These are phyloP conservation scores for Triangularia setosa DNA, from an alignment of 2,329 filamentous ascomycete genomes.

Conservation along the genomic window DNA sequence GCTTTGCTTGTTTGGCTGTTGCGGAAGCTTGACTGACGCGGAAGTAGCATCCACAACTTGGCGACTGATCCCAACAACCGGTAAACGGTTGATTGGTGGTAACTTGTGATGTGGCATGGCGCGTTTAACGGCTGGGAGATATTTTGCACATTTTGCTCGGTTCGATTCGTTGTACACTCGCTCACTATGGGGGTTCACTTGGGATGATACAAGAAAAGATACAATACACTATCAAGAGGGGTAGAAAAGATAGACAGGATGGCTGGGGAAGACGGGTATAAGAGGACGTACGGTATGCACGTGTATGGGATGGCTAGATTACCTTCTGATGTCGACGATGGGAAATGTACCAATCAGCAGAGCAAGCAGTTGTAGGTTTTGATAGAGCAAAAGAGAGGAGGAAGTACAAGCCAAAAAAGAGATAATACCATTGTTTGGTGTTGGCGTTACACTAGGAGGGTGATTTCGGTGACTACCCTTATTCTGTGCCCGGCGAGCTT, in stretches of 20 bases:
- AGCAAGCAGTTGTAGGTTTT: not conserved
- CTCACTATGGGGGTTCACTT: not conserved
- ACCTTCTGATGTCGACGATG: not conserved
- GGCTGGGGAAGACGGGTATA: not conserved
- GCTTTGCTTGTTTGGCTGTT: not conserved
- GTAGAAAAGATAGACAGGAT: not conserved
- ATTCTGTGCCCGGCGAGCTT: not conserved
- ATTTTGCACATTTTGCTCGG: not conserved
- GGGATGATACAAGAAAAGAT: not conserved
- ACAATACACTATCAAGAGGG: not conserved
- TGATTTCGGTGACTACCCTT: not conserved
- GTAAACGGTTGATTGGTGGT: not conserved
- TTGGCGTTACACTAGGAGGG: not conserved
- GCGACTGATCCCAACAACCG: constrained; percentile 13
- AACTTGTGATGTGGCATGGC: not conserved
- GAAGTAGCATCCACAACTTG: constrained; percentile 22
- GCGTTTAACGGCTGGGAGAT: not conserved
- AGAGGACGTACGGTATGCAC: not conserved
- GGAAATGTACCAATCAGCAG: not conserved
- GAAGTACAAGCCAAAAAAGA: not conserved
- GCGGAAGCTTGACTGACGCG: not conserved
- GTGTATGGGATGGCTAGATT: not conserved
- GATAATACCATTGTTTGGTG: not conserved
- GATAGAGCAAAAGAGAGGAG: not conserved
- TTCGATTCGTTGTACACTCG: not conserved